Conservation (phyloP, 148 eudicot species). For the Arbutus unedo region DNA sequence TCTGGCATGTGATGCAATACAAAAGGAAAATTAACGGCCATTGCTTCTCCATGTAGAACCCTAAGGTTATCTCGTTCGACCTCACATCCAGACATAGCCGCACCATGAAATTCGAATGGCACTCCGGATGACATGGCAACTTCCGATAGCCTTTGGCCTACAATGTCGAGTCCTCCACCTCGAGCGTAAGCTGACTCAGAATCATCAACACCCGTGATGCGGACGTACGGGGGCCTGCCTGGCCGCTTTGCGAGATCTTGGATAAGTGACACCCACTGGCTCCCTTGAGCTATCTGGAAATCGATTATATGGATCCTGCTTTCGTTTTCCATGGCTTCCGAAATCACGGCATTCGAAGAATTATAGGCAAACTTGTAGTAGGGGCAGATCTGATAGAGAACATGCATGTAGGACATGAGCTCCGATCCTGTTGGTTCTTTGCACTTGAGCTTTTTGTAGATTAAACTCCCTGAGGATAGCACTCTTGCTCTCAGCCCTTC, state of each 20-base stretch:
- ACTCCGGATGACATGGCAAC: conserved; percentile 7
- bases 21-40: conserved; percentile 23
- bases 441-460: conserved; percentile 22
- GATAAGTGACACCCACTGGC: conserved; percentile 22
- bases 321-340: conserved; percentile 21
- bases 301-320: conserved; percentile 19
- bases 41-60: conserved; percentile 15
- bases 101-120: conserved; percentile 18
- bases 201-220: conserved; percentile 25
- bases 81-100: conserved; percentile 17
- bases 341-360: conserved; percentile 21
- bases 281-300: conserved; percentile 19
- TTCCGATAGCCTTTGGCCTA: conserved; percentile 16
- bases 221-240: conserved; percentile 19
- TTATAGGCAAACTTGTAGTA: conserved; percentile 25
- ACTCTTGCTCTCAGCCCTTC: conserved; percentile 22
- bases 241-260: conserved; percentile 21
- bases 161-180: conserved; percentile 19
- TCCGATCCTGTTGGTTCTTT: conserved; percentile 17
- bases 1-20: conserved; percentile 26
- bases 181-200: conserved; percentile 20
- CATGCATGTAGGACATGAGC: conserved; percentile 18
- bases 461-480: conserved; percentile 21
- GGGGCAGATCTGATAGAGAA: conserved; percentile 19
- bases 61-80: conserved; percentile 19